These are phyloP conservation scores for Lyophyllum semitale DNA, from an alignment of 768 basidiomycete species.

Conservation along the genomic window DNA sequence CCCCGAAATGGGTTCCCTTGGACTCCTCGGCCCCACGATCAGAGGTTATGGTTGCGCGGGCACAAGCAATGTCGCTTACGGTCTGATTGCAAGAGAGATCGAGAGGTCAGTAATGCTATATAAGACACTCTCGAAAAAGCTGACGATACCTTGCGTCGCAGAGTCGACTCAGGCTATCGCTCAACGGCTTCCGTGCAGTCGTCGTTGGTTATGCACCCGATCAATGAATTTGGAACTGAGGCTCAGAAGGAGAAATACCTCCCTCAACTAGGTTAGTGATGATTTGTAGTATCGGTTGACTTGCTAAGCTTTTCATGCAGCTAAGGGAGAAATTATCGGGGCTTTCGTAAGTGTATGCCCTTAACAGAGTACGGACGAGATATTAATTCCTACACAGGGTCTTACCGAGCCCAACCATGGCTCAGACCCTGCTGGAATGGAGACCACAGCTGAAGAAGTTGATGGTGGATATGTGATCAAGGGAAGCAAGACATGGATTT, in stretches of 20 bases:
- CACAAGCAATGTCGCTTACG: constrained; percentile 88
- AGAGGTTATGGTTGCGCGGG: constrained; percentile 94
- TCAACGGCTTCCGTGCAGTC: constrained; percentile 95
- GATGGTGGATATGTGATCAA: constrained; percentile 85
- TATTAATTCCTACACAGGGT: constrained; percentile 51
- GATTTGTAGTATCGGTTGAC: neutral
- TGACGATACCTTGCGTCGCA: constrained; percentile 23
- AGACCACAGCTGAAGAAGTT: constrained; percentile 83
- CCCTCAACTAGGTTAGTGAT: constrained; percentile 67
- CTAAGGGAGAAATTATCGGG: constrained; percentile 84
- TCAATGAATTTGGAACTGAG: constrained; percentile 85
- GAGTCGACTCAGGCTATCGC: constrained; percentile 95
- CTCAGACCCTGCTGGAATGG: constrained; percentile 98
- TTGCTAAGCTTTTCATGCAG: constrained; percentile 34
- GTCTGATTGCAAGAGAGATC: constrained; percentile 90
- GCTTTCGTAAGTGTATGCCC: constrained; percentile 75
- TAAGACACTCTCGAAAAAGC: neutral
- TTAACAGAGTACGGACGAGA: neutral
- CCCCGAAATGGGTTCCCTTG: constrained; percentile 90
- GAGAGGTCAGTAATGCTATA: constrained; percentile 63
- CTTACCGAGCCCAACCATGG: constrained; percentile 97
- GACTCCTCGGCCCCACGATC: constrained; percentile 90
- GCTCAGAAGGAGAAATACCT: constrained; percentile 91
- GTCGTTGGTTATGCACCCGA: constrained; percentile 95
- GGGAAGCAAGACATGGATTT: constrained; percentile 98